These are phyloP conservation scores for Saccharomycopsis sp. DNA, from an alignment of 805 yeast species.

Conservation along the genomic window DNA sequence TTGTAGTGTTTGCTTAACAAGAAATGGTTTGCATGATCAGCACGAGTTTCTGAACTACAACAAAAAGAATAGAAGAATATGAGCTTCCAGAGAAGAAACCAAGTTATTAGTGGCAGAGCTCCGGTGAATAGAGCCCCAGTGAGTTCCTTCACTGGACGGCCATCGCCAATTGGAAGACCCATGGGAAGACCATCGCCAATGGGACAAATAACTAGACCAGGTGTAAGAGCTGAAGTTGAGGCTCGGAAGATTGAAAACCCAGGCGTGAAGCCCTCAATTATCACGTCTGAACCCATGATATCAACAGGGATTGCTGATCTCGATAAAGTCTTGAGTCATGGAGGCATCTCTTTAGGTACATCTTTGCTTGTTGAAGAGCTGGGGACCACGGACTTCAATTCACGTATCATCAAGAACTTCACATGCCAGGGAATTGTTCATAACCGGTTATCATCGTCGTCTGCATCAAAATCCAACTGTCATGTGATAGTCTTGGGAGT, in stretches of 20 bases:
- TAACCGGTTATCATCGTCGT: conserved; percentile 40
- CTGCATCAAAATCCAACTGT: background rate
- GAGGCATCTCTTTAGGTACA: conserved; percentile 77
- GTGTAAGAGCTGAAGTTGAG: background rate
- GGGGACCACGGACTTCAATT: conserved; percentile 82
- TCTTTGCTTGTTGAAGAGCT: conserved; percentile 70
- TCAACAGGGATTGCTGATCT: conserved; percentile 78
- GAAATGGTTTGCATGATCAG: no score
- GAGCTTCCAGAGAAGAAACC: conserved; percentile 19
- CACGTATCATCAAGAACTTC: conserved; percentile 61
- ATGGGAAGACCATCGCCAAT: background rate
- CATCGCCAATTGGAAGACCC: conserved; percentile 1
- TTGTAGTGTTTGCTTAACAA: no score
- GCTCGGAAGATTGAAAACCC: conserved; percentile 31
- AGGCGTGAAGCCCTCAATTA: conserved; percentile 68
- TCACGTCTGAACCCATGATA: conserved; percentile 66
- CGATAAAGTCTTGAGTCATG: conserved; percentile 70
- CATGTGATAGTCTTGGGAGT: conserved; percentile 17
- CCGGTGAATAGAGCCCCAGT: background rate
- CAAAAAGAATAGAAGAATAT: background rate
- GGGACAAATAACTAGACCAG: conserved; percentile 16
- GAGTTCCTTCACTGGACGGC: background rate
- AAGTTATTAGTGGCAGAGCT: background rate
- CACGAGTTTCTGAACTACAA: no score
- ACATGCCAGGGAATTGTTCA: conserved; percentile 74